A percentile compares a stretch with the other conserved stretches of the same genome.
phyloP scores from a whole-genome alignment of 805 yeast species.

The Cyberlindnera mrakii region DNA sequence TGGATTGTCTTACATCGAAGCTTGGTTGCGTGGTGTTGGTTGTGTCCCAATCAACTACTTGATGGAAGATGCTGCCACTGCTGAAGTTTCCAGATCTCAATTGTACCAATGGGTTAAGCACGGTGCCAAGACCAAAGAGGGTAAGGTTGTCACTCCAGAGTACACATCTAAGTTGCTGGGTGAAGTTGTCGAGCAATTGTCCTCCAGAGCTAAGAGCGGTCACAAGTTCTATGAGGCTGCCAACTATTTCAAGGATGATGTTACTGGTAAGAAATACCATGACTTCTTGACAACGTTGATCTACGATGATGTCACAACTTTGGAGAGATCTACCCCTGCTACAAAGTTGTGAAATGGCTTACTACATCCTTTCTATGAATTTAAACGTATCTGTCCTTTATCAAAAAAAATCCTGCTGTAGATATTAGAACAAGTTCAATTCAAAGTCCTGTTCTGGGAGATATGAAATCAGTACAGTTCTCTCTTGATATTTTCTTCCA shows the following conservation, averaged over 20 bases:
- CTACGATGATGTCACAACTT: conserved; percentile 64
- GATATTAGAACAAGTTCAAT: conserved; percentile 19
- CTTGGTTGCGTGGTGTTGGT: conserved; percentile 80
- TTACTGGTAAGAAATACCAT: conserved; percentile 63
- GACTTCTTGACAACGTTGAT: conserved; percentile 74
- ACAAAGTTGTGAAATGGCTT: conserved; percentile 11
- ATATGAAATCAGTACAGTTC: conserved; percentile 62
- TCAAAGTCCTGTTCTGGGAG: conserved; percentile 56
- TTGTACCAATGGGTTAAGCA: conserved; percentile 82
- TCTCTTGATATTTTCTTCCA: conserved; percentile 61
- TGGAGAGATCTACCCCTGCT: conserved; percentile 22
- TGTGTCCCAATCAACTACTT: conserved; percentile 81
- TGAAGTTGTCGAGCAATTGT: conserved; percentile 53
- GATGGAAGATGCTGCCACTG: conserved; percentile 91
- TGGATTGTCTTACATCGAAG: conserved; percentile 77
- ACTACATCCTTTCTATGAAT: neutral
- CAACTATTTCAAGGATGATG: conserved; percentile 65
- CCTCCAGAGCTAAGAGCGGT: conserved; percentile 42
- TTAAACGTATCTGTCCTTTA: neutral
- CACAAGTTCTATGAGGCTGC: conserved; percentile 69
- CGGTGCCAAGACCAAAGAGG: conserved; percentile 51
- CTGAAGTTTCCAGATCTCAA: conserved; percentile 80
- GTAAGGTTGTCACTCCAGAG: conserved; percentile 54
- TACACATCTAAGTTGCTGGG: conserved; percentile 51
- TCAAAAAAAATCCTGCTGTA: neutral